Evolutionary conservation across 2,329 filamentous ascomycete species (phyloP).

Genomic region (Fusarium torulosum): DNA sequence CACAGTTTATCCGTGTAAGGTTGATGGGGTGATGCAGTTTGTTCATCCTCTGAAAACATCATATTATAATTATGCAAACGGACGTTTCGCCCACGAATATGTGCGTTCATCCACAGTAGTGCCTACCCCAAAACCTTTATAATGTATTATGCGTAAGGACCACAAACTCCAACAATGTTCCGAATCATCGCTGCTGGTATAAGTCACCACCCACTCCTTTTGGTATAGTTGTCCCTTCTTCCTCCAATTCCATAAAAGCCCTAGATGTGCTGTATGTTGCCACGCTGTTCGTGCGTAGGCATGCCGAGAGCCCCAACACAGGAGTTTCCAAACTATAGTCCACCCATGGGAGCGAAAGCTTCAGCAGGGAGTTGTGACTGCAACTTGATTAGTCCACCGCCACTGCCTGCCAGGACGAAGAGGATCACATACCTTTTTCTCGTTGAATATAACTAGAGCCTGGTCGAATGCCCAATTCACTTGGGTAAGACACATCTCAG

Average conservation of each 20-base stretch:
- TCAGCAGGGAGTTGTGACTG: conserved; percentile 62
- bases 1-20: not conserved
- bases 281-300: not conserved
- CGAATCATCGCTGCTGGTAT: conserved; percentile 36
- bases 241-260: not conserved
- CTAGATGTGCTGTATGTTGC: conserved; percentile 13
- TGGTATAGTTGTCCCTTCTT: conserved; percentile 7
- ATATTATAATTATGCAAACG: conserved; percentile 40
- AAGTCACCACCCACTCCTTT: conserved; percentile 5
- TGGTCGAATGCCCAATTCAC: conserved; percentile 84
- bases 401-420: not conserved
- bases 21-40: not conserved
- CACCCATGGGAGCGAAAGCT: conserved; percentile 56
- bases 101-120: conserved; percentile 14
- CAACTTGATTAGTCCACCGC: conserved; percentile 23
- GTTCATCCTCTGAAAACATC: conserved; percentile 37
- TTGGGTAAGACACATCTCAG: conserved; percentile 82
- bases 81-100: conserved; percentile 1
- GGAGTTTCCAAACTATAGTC: conserved; percentile 29
- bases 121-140: conserved; percentile 13
- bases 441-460: conserved; percentile 80
- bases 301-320: not conserved
- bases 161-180: conserved; percentile 44
- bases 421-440: conserved; percentile 72
- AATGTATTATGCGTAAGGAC: conserved; percentile 31